Percentiles rank a stretch among this genome's conserved stretches.
These are phyloP conservation scores for Candida sp. DNA, from an alignment of 1,139 yeast genomes.

Conservation along the genomic window DNA sequence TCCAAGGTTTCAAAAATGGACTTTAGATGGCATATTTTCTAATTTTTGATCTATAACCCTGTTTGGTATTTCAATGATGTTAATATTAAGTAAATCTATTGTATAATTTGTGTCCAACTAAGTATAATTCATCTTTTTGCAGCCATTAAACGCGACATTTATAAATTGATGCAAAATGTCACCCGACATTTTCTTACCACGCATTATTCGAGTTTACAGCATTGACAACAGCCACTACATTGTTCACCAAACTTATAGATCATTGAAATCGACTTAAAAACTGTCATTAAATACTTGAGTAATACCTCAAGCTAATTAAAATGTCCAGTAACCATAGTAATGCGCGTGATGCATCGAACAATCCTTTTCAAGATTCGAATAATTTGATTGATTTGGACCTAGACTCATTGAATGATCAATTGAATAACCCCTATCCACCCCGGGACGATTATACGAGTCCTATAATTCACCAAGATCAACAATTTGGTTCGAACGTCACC, in stretches of 20 bases:
- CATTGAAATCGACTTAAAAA: neutral
- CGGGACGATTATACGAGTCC: constrained; percentile 11
- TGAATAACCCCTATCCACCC: constrained; percentile 8
- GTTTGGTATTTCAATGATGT: too few species aligned
- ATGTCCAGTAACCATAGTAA: neutral
- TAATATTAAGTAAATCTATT: too few species aligned
- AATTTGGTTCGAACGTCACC: neutral
- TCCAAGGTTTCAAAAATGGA: too few species aligned
- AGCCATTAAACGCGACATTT: neutral
- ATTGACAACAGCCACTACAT: neutral
- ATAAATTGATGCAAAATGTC: neutral
- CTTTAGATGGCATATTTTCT: too few species aligned
- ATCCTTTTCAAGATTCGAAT: constrained; percentile 20
- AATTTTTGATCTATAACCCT: too few species aligned
- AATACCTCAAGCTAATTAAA: neutral
- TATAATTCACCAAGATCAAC: constrained; percentile 6
- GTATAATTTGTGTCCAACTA: too few species aligned
- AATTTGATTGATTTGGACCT: constrained; percentile 33
- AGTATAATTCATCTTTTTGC: too few species aligned
- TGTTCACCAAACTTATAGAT: neutral
- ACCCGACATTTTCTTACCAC: neutral
- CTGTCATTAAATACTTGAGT: neutral
- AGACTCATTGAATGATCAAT: constrained; percentile 5
- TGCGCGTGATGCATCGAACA: constrained; percentile 3
- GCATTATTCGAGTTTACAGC: neutral